A percentile compares a stretch with the other conserved stretches of the same genome.
Conservation (phyloP, 2,329 filamentous ascomycete species). For the Microsporum ferrugineum region DNA sequence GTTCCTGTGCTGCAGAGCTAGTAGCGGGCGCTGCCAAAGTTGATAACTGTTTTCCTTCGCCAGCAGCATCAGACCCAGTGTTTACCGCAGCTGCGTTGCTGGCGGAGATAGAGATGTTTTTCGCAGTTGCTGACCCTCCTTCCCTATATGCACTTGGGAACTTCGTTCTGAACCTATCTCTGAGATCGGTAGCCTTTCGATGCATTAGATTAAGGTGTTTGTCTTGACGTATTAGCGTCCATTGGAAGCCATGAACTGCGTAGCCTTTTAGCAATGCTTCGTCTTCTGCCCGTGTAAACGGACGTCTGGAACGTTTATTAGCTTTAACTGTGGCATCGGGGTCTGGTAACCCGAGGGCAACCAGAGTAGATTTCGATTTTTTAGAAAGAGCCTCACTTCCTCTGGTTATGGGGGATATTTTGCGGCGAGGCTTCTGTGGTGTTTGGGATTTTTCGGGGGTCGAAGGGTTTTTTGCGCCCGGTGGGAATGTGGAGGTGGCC, state of each 20-base stretch:
- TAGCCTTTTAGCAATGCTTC: slow-evolving; percentile 48
- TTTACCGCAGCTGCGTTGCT: neutral
- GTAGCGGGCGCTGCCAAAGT: neutral
- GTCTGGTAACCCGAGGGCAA: slow-evolving; percentile 38
- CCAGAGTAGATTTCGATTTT: slow-evolving; percentile 25
- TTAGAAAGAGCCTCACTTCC: slow-evolving; percentile 22
- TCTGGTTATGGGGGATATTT: slow-evolving; percentile 10
- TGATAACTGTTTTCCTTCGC: neutral
- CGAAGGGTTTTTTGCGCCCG: neutral
- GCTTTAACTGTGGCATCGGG: slow-evolving; percentile 38
- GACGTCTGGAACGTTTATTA: slow-evolving; percentile 43
- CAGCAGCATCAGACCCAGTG: neutral
- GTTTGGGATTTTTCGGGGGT: neutral
- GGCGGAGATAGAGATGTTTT: slow-evolving; percentile 14
- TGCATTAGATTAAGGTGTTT: slow-evolving; percentile 39
- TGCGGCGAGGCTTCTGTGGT: neutral
- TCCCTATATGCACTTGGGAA: slow-evolving; percentile 47
- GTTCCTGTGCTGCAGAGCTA: neutral
- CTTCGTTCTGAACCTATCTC: slow-evolving; percentile 50
- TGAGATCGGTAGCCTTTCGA: slow-evolving; percentile 47
- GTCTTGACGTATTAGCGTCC: slow-evolving; percentile 50
- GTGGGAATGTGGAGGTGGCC: neutral
- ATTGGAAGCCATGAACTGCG: slow-evolving; percentile 47
- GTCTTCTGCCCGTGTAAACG: slow-evolving; percentile 48
- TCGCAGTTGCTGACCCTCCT: slow-evolving; percentile 31